Evolutionary conservation across 352 stramenopile species (phyloP).

Genomic region (Phytophthora kernoviae): DNA sequence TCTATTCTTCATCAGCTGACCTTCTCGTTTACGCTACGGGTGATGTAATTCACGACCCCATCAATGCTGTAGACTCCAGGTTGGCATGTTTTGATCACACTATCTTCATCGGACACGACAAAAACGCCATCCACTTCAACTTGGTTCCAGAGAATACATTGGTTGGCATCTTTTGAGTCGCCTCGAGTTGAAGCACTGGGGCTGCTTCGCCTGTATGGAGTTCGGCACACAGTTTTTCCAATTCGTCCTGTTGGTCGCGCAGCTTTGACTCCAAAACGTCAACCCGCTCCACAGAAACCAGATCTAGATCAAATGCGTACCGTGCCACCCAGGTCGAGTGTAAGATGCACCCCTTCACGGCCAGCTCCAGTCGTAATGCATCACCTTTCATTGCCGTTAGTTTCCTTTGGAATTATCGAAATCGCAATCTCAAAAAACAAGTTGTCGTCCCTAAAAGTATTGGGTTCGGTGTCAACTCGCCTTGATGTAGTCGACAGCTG

Average conservation of each 20-base stretch:
- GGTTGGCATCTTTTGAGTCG: too few relatives aligned
- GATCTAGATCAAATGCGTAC: slow-evolving; percentile 23
- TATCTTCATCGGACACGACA: too few relatives aligned
- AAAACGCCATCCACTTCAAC: too few relatives aligned
- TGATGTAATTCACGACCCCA: too few relatives aligned
- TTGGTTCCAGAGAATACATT: too few relatives aligned
- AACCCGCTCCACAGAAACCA: slow-evolving; percentile 20
- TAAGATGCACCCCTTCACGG: not conserved
- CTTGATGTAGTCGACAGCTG: slow-evolving; percentile 8
- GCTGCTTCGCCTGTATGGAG: too few relatives aligned
- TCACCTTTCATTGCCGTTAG: not conserved
- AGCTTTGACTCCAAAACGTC: slow-evolving; percentile 23
- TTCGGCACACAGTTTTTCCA: slow-evolving; percentile 2
- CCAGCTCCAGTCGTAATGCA: slow-evolving; percentile 5
- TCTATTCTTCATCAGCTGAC: too few relatives aligned
- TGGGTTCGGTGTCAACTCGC: not conserved
- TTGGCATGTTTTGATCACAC: too few relatives aligned
- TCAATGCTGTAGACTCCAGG: too few relatives aligned
- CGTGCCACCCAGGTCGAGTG: not conserved
- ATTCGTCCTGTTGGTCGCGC: slow-evolving; percentile 5
- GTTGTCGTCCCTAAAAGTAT: too few relatives aligned
- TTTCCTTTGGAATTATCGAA: not conserved
- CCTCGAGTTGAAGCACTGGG: too few relatives aligned
- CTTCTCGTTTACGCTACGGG: too few relatives aligned
- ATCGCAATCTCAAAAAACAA: not conserved